phyloP scores from a whole-genome alignment of 78 protist species.

The Protostelium mycophagum region DNA sequence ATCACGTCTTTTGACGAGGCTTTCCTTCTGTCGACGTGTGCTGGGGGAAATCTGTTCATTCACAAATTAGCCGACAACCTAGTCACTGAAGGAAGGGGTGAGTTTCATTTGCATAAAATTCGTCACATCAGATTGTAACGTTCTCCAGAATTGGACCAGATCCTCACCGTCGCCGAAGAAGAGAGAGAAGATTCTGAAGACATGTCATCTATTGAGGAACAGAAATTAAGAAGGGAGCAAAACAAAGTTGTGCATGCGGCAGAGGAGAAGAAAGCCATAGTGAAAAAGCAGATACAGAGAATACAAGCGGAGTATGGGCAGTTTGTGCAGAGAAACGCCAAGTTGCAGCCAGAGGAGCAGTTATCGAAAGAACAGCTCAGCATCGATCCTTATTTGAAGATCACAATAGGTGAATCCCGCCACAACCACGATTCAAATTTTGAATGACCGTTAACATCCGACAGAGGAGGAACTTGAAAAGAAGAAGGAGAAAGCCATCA shows the following conservation, averaged over 20 bases:
- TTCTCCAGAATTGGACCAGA: too few species aligned
- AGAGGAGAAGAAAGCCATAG: not conserved
- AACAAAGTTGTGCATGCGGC: not conserved
- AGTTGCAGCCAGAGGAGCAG: not conserved
- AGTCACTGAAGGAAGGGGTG: not conserved
- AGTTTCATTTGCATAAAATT: too few species aligned
- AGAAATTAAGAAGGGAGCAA: not conserved
- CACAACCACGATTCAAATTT: not conserved
- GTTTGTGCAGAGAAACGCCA: not conserved
- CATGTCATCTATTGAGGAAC: not conserved
- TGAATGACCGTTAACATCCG: not conserved
- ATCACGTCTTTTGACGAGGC: conserved; percentile 29
- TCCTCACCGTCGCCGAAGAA: too few species aligned
- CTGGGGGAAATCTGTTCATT: conserved; percentile 40
- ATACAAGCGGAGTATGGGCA: not conserved
- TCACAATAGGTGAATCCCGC: not conserved
- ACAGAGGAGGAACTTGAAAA: not conserved
- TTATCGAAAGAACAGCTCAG: not conserved
- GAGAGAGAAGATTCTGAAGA: not conserved
- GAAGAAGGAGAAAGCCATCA: not conserved
- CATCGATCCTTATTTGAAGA: not conserved
- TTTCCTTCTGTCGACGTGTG: conserved; percentile 27
- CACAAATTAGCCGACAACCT: not conserved
- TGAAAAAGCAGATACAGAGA: not conserved
- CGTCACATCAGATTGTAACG: too few species aligned